Evolutionary conservation across 129 eudicot species (phyloP).

Genomic region (Deinandra increscens): DNA sequence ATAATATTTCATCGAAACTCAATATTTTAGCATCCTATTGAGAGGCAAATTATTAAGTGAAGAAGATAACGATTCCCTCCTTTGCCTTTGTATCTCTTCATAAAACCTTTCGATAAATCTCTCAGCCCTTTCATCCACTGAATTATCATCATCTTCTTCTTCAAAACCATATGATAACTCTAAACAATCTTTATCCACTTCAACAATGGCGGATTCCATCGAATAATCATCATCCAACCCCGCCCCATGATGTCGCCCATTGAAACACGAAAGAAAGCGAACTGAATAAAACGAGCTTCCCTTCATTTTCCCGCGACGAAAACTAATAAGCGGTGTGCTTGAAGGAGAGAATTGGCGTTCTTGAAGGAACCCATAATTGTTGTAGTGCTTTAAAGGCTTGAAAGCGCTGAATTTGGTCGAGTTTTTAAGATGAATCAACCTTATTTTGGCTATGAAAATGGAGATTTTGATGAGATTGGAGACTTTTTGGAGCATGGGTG

Average conservation of each 20-base stretch:
- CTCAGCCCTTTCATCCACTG: slow-evolving; percentile 79
- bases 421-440: slow-evolving; percentile 39
- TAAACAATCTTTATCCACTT: slow-evolving; percentile 19
- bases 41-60: slow-evolving; percentile 21
- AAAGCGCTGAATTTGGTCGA: slow-evolving; percentile 37
- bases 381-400: slow-evolving; percentile 45
- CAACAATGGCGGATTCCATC: slow-evolving; percentile 30
- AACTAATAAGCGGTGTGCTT: slow-evolving; percentile 45
- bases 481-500: slow-evolving; percentile 49
- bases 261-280: slow-evolving; percentile 44
- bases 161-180: slow-evolving; percentile 20
- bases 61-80: slow-evolving; percentile 42
- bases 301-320: slow-evolving; percentile 19
- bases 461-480: slow-evolving; percentile 47
- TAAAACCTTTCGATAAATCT: slow-evolving; percentile 69
- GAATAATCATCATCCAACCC: slow-evolving; percentile 22
- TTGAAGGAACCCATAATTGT: slow-evolving; percentile 49
- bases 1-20: neutral
- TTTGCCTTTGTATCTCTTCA: slow-evolving; percentile 68
- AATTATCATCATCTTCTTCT: slow-evolving; percentile 29
- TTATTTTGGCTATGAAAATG: slow-evolving; percentile 50
- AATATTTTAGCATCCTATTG: slow-evolving; percentile 31
- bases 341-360: slow-evolving; percentile 73
- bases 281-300: slow-evolving; percentile 32
- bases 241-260: slow-evolving; percentile 21